Base-by-base conservation (phyloP, 2,329 filamentous ascomycete genomes). In the Chaetomium sp. region DNA sequence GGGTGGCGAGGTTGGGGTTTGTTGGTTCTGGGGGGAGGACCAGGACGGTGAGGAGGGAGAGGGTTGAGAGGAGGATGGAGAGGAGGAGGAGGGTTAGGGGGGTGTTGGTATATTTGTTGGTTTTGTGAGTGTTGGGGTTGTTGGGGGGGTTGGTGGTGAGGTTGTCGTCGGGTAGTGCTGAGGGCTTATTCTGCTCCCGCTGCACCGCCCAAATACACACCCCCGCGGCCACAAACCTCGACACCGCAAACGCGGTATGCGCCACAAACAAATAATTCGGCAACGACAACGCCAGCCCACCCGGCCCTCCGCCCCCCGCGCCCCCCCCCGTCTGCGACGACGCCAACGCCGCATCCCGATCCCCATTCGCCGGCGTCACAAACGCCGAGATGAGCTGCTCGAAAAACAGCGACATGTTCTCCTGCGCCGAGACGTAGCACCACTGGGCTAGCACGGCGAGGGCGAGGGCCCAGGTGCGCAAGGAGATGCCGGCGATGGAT, bases 401-500 rank as follows among this genome's bases (percentile, higher is more conserved):
- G 65, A 87, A 85, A 68, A 78, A 86, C 62, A 84, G 79, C 60
- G 77, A 80, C 70, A 82, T 78, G 65, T 75, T 77, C 64, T 85
- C 84, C 65, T 95, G 90, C 0, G 85, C 82, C 6, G 86, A 88
- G 1, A 88, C 85, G 65, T 95, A 95, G 36, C 81, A 81, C 74
- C 89, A 95, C 65, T 95, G 89, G 0, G 88, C 84, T 38, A 86
- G 69, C 0, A 91, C 83, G 0, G 87, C 90, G 56, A 91, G 78
- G 57, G 83, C 81, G 7, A 95, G 76, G 37, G 73, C 77, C 65
- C 77, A 72, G 0, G 79, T 82, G 32, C 79, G 77, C 33, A 81
- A 70, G 61, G 81, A 76, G 5, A 84, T 62, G 1, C 80, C 79
- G 27, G 73, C 73, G 19, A 76, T 62, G 53, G 71, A 76, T 53